Percentiles rank a stretch among this genome's conserved stretches.
Conservation (phyloP, 176 grass and related monocot genomes). For the Cocos nucifera region DNA sequence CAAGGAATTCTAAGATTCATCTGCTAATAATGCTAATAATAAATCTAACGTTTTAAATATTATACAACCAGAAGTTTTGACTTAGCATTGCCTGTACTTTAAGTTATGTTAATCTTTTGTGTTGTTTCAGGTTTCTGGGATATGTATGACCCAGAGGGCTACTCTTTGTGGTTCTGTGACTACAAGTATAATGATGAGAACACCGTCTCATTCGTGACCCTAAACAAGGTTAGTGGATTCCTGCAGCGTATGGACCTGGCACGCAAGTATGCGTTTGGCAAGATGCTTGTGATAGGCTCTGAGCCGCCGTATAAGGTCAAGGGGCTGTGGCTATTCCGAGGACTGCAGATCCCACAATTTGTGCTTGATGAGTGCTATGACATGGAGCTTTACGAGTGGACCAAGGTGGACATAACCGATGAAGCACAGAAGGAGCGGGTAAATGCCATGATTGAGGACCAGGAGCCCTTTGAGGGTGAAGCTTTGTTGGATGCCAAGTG, state of each 20-base stretch:
- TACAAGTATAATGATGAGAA: slow-evolving; percentile 99
- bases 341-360: slow-evolving; percentile 58
- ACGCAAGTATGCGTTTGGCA: slow-evolving; percentile 83
- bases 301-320: slow-evolving; percentile 69
- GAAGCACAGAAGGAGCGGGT: slow-evolving; percentile 67
- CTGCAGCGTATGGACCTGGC: slow-evolving; percentile 86
- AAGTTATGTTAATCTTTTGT: neutral
- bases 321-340: slow-evolving; percentile 79
- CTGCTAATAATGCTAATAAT: too few relatives aligned
- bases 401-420: slow-evolving; percentile 63
- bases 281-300: slow-evolving; percentile 73
- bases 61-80: too few relatives aligned
- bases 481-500: slow-evolving; percentile 71
- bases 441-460: slow-evolving; percentile 81
- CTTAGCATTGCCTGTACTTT: neutral
- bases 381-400: slow-evolving; percentile 82
- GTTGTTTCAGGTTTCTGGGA: slow-evolving; percentile 82
- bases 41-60: too few relatives aligned
- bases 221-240: slow-evolving; percentile 96
- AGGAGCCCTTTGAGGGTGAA: slow-evolving; percentile 71
- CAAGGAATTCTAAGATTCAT: too few relatives aligned
- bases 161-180: slow-evolving; percentile 96
- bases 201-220: slow-evolving; percentile 67
- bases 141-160: slow-evolving; percentile 95
- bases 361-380: slow-evolving; percentile 75